phyloP scores from a whole-genome alignment of 345 rosid species.

The Capsella bursapastoris region DNA sequence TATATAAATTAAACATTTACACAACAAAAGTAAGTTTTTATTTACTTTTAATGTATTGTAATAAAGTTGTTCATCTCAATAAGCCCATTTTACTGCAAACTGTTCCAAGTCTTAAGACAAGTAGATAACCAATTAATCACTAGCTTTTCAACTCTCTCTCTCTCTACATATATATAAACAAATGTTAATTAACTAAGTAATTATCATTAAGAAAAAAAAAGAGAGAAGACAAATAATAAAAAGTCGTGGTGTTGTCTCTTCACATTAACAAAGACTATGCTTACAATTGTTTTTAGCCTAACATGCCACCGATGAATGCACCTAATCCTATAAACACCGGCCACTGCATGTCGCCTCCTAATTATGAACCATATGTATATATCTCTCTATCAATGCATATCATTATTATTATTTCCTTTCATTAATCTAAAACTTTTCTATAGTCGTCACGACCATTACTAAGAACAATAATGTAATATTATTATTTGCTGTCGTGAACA shows the following conservation, averaged over 20 bases:
- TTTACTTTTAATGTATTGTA: neutral
- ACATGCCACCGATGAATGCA: constrained; percentile 51
- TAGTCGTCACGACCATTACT: constrained; percentile 29
- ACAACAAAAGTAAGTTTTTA: too few species aligned
- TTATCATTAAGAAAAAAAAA: neutral
- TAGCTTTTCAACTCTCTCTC: constrained; percentile 25
- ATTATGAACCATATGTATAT: constrained; percentile 38
- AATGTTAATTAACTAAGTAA: neutral
- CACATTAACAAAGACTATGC: constrained; percentile 41
- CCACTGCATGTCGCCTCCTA: constrained; percentile 45
- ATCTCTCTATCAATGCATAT: neutral
- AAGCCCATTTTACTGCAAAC: constrained; percentile 2
- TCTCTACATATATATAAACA: neutral
- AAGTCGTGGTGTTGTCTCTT: constrained; percentile 41
- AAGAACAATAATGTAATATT: constrained; percentile 7
- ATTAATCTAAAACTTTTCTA: constrained; percentile 11
- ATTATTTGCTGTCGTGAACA: constrained; percentile 40
- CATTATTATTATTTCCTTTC: constrained; percentile 27
- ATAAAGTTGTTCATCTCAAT: constrained; percentile 1
- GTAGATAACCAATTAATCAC: constrained; percentile 8
- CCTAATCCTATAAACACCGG: constrained; percentile 46
- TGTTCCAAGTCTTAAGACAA: constrained; percentile 9
- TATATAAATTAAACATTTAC: too few species aligned
- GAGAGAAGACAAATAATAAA: neutral
- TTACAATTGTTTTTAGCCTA: constrained; percentile 38